Evolutionary conservation across 768 basidiomycete species (phyloP).

Genomic region (Collybia sp.): DNA sequence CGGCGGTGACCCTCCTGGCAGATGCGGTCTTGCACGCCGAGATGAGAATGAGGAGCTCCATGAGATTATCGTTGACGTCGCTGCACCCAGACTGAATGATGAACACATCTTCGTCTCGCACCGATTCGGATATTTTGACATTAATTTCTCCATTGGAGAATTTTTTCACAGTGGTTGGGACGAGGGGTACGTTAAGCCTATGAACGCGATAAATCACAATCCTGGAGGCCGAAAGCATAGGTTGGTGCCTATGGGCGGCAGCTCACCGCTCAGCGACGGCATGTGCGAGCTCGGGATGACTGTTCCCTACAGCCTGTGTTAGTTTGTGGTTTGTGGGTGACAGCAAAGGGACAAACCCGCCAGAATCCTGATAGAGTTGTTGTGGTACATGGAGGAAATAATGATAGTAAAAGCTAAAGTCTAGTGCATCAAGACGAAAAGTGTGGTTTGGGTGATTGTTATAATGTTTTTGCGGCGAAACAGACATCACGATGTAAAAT

Average conservation of each 20-base stretch:
- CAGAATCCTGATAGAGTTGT: conserved; percentile 74
- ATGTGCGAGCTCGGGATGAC: conserved; percentile 96
- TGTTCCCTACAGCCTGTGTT: conserved; percentile 66
- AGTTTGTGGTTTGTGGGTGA: conserved; percentile 9
- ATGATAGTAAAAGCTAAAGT: conserved; percentile 18
- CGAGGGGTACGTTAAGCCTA: conserved; percentile 88
- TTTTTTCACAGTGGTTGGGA: conserved; percentile 80
- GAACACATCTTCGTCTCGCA: conserved; percentile 98
- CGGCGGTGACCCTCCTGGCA: conserved; percentile 92
- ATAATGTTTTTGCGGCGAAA: conserved; percentile 29
- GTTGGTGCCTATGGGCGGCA: conserved; percentile 37
- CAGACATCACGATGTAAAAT: conserved; percentile 6
- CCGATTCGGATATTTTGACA: conserved; percentile 91
- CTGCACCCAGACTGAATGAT: conserved; percentile 90
- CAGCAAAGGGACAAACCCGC: conserved; percentile 45
- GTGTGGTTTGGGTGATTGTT: conserved; percentile 27
- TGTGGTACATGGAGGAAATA: conserved; percentile 58
- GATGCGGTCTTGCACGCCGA: conserved; percentile 98
- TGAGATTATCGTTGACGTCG: conserved; percentile 93
- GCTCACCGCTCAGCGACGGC: conserved; percentile 96
- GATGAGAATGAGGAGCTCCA: conserved; percentile 98
- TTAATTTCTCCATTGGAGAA: conserved; percentile 96
- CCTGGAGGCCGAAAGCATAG: conserved; percentile 37
- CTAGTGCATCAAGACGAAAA: conserved; percentile 32
- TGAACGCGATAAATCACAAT: conserved; percentile 42